A percentile compares a stretch with the other conserved stretches of the same genome.
phyloP scores from a whole-genome alignment of 306 rosid species.

The Inga laurina region DNA sequence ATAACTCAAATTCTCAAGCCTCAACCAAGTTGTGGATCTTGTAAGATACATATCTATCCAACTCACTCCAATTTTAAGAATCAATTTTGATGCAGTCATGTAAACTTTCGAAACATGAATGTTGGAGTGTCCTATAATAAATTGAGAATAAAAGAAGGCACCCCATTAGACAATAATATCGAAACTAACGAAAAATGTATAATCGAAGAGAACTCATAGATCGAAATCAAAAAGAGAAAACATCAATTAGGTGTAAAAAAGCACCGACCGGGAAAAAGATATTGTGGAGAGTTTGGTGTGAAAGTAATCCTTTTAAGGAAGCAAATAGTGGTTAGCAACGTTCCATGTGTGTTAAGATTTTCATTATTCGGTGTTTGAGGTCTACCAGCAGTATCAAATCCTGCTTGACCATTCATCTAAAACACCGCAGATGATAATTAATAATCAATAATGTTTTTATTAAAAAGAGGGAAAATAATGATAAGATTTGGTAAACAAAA shows the following conservation, averaged over 20 bases:
- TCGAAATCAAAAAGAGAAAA: too few species aligned
- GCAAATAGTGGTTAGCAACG: conserved; percentile 54
- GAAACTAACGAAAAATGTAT: background rate
- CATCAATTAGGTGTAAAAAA: background rate
- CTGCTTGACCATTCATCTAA: conserved; percentile 19
- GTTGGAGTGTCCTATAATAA: background rate
- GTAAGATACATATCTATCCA: background rate
- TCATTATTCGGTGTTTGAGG: conserved; percentile 50
- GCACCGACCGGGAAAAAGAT: conserved; percentile 47
- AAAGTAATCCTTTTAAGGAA: conserved; percentile 61
- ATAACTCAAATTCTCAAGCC: background rate
- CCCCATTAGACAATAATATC: background rate
- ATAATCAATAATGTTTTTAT: background rate
- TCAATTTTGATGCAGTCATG: background rate
- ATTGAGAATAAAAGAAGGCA: background rate
- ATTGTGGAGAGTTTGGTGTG: conserved; percentile 41
- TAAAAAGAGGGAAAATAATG: background rate
- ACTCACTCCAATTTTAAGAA: background rate
- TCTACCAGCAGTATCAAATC: conserved; percentile 50
- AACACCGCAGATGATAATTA: background rate
- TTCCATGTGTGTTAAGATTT: conserved; percentile 18
- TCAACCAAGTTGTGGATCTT: background rate
- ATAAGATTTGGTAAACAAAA: conserved; percentile 25
- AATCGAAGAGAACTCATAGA: background rate
- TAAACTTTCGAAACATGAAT: background rate